Conservation (phyloP, 2,329 filamentous ascomycete genomes). For the Phyllosticta citriasiana region DNA sequence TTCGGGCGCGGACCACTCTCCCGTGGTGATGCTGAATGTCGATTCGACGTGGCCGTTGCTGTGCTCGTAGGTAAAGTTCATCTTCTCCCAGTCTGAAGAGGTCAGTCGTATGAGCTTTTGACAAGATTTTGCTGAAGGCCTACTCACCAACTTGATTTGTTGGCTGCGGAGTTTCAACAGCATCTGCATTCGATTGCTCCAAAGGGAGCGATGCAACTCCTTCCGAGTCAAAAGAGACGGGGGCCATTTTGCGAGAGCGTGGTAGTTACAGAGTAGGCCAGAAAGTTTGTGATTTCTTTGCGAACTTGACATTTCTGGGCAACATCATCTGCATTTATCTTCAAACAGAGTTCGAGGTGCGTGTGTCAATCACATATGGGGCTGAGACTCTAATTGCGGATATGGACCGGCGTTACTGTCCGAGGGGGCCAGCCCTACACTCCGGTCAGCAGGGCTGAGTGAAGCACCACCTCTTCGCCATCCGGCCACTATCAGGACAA, state of each 20-base stretch:
- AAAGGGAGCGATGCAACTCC: neutral
- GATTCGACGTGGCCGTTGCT: constrained; percentile 17
- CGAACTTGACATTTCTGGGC: neutral
- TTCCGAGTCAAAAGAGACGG: neutral
- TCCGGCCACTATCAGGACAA: neutral
- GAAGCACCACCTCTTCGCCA: neutral
- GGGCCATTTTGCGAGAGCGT: neutral
- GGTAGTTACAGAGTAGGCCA: neutral
- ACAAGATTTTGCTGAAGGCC: neutral
- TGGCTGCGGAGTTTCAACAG: neutral
- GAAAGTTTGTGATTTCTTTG: neutral
- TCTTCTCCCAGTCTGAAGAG: neutral
- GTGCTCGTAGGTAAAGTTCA: constrained; percentile 26
- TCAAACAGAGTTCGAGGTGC: neutral
- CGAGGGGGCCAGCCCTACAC: neutral
- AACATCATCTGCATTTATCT: neutral
- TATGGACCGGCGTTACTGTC: neutral
- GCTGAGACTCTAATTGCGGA: neutral
- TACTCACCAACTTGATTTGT: neutral
- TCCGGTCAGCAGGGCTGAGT: neutral
- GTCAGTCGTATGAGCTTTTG: neutral
- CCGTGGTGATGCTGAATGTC: constrained; percentile 11
- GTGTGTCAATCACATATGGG: neutral
- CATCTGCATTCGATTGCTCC: neutral
- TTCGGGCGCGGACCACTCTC: constrained; percentile 13